These are phyloP conservation scores for Nitzschia sp. DNA, from an alignment of 108 stramenopile species.

Conservation along the genomic window DNA sequence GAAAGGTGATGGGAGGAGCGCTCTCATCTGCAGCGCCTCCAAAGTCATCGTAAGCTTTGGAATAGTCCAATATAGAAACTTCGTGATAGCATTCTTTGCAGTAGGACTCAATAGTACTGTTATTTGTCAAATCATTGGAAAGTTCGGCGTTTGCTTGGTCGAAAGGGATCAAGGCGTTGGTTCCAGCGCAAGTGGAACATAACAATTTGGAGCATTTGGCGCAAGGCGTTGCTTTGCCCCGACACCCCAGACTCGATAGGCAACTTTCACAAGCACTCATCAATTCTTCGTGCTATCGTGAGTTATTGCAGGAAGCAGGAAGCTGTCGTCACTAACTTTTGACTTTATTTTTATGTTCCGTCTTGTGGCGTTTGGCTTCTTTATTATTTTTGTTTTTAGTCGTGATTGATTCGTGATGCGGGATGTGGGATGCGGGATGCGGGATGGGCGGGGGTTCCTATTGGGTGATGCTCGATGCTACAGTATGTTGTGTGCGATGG, in stretches of 20 bases:
- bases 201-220: slow-evolving; percentile 2
- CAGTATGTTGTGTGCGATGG: too few relatives aligned
- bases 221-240: background rate
- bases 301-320: too few relatives aligned
- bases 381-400: too few relatives aligned
- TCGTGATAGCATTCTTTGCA: slow-evolving; percentile 47
- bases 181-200: slow-evolving; percentile 11
- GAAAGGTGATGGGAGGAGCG: slow-evolving; percentile 14
- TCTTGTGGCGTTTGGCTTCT: too few relatives aligned
- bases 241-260: background rate
- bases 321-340: too few relatives aligned
- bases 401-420: too few relatives aligned
- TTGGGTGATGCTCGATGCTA: too few relatives aligned
- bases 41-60: slow-evolving; percentile 40
- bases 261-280: slow-evolving; percentile 12
- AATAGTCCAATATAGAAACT: slow-evolving; percentile 44
- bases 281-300: too few relatives aligned
- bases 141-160: background rate
- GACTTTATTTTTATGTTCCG: too few relatives aligned
- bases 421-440: too few relatives aligned
- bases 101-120: slow-evolving; percentile 28
- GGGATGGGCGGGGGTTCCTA: too few relatives aligned
- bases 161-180: slow-evolving; percentile 4
- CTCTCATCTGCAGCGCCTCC: slow-evolving; percentile 13
- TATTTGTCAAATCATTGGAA: slow-evolving; percentile 15